These are phyloP conservation scores for Pseudocercospora pini-densiflorae DNA, from an alignment of 2,329 filamentous ascomycete species.

Conservation along the genomic window DNA sequence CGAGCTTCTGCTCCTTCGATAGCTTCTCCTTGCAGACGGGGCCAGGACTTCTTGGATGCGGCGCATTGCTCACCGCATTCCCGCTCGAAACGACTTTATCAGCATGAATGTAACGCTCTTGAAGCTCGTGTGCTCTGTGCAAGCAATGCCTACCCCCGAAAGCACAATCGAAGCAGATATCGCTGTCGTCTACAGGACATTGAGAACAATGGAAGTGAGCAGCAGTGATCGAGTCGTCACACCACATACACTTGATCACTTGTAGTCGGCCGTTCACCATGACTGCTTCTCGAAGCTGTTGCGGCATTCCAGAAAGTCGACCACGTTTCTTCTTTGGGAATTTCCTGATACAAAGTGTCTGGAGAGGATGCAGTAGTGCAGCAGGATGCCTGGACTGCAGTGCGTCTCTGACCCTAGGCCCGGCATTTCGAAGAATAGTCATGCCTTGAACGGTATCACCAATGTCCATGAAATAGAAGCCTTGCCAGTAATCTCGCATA, in stretches of 20 bases:
- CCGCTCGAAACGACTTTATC: not conserved
- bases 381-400: not conserved
- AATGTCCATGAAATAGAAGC: conserved; percentile 7
- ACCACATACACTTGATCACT: conserved; percentile 3
- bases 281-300: not conserved
- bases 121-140: not conserved
- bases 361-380: not conserved
- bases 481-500: conserved; percentile 4
- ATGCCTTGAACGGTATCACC: conserved; percentile 1
- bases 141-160: not conserved
- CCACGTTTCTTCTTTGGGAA: not conserved
- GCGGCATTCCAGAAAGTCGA: conserved; percentile 1
- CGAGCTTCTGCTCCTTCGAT: not conserved
- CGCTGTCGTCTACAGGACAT: not conserved
- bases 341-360: conserved; percentile 1
- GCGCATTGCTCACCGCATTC: not conserved
- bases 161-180: conserved; percentile 4
- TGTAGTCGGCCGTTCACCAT: not conserved
- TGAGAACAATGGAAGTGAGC: not conserved
- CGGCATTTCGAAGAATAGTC: not conserved
- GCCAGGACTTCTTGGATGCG: not conserved
- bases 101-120: not conserved
- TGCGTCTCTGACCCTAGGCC: not conserved
- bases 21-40: not conserved
- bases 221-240: conserved; percentile 2